Evolutionary conservation across 1,284 basidiomycete genomes (phyloP).

Genomic region (Melampsora larici-populina): DNA sequence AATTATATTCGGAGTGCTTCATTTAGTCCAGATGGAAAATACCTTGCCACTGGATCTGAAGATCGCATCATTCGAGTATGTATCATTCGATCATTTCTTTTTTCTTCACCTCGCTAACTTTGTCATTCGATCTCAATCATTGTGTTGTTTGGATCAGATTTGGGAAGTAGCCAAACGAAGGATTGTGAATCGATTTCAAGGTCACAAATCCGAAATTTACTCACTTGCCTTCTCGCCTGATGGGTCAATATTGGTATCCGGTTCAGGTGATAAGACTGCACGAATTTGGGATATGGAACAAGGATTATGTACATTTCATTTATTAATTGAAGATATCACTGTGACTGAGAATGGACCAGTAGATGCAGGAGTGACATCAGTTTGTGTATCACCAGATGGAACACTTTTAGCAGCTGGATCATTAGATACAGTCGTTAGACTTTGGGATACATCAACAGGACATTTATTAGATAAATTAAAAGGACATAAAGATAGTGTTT

Average conservation of each 20-base stretch:
- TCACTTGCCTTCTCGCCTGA: slow-evolving; percentile 80
- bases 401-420: slow-evolving; percentile 76
- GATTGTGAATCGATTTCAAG: slow-evolving; percentile 71
- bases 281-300: slow-evolving; percentile 78
- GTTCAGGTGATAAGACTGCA: slow-evolving; percentile 83
- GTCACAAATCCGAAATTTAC: slow-evolving; percentile 86
- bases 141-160: slow-evolving; percentile 59
- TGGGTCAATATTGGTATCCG: slow-evolving; percentile 77
- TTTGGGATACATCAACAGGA: slow-evolving; percentile 77
- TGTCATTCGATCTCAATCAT: background rate
- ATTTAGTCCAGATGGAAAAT: slow-evolving; percentile 77
- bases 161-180: slow-evolving; percentile 78
- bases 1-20: slow-evolving; percentile 78
- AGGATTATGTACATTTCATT: slow-evolving; percentile 58
- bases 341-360: slow-evolving; percentile 19
- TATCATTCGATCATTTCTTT: slow-evolving; percentile 25
- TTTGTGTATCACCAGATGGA: slow-evolving; percentile 76
- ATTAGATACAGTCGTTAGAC: slow-evolving; percentile 75
- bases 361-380: slow-evolving; percentile 56
- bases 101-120: slow-evolving; percentile 20
- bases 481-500: slow-evolving; percentile 78
- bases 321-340: slow-evolving; percentile 33
- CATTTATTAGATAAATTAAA: slow-evolving; percentile 69
- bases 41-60: slow-evolving; percentile 76
- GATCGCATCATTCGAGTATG: slow-evolving; percentile 75